phyloP scores from a whole-genome alignment of 2,329 filamentous ascomycete genomes.

The Pseudocercospora cruenta region DNA sequence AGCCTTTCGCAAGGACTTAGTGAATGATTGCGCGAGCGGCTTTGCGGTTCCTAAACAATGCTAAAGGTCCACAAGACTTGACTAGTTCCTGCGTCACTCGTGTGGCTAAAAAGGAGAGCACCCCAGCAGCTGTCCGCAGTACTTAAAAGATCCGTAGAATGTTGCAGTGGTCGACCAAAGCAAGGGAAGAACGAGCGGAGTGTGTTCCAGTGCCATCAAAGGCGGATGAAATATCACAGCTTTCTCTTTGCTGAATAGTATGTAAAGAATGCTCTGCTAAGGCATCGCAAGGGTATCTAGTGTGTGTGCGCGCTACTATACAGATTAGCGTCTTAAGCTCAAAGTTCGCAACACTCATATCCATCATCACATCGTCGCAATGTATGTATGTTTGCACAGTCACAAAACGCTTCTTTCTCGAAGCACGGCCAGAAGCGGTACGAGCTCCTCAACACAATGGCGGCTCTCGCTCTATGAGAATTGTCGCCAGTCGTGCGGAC shows the following conservation, averaged over 20 bases:
- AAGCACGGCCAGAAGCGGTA: not conserved
- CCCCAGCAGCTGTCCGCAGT: too few species aligned
- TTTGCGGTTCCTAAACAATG: not conserved
- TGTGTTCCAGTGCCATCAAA: not conserved
- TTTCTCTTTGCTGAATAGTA: slow-evolving; percentile 4
- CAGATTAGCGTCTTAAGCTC: not conserved
- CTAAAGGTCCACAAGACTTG: not conserved
- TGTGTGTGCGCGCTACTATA: slow-evolving; percentile 10
- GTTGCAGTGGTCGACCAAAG: not conserved
- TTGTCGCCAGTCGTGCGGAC: slow-evolving; percentile 4
- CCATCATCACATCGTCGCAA: slow-evolving; percentile 19
- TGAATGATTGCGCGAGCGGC: not conserved
- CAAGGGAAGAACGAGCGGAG: not conserved
- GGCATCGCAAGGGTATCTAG: slow-evolving; percentile 13
- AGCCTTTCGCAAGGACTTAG: not conserved
- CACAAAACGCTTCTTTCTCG: slow-evolving; percentile 2
- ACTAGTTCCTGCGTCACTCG: not conserved
- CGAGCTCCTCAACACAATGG: not conserved
- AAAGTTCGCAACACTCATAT: slow-evolving; percentile 12
- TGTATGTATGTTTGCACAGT: slow-evolving; percentile 6
- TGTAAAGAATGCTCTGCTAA: slow-evolving; percentile 1
- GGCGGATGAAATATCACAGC: slow-evolving; percentile 2
- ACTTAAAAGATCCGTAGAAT: not conserved
- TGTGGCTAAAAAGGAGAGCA: too few species aligned
- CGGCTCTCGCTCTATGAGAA: not conserved